Percentiles rank a stretch among this genome's conserved stretches.
phyloP scores from a whole-genome alignment of 2,329 filamentous ascomycete species.

The Conoideocrella luteorostrata region DNA sequence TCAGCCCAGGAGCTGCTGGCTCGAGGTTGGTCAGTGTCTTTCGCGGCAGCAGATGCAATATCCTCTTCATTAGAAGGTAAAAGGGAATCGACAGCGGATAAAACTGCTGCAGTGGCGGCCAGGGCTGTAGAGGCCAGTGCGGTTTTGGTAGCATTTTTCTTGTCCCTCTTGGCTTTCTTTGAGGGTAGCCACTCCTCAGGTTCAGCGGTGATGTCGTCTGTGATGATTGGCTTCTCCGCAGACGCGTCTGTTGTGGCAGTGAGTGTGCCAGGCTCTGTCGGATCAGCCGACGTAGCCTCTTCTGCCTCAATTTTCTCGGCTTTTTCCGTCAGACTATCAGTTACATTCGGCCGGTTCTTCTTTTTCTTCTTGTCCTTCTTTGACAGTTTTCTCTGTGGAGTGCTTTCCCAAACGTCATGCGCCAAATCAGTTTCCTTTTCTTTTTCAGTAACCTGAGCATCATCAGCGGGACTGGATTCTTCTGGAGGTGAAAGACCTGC shows the following conservation, averaged over 20 bases:
- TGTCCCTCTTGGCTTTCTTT: constrained; percentile 27
- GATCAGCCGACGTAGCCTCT: too few relatives aligned
- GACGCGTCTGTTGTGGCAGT: background rate
- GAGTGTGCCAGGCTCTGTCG: too few relatives aligned
- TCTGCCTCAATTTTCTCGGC: background rate
- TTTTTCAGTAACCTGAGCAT: background rate
- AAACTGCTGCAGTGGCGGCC: constrained; percentile 6
- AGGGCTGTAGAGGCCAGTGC: constrained; percentile 13
- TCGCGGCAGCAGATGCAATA: background rate
- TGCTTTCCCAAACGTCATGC: background rate
- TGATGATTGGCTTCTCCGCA: background rate
- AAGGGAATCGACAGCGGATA: background rate
- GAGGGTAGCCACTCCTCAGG: constrained; percentile 9
- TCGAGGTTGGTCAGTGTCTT: background rate
- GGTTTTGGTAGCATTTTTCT: constrained; percentile 29
- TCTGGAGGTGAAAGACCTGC: background rate
- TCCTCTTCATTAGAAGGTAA: constrained; percentile 2
- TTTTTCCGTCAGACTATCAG: background rate
- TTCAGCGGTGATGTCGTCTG: constrained; percentile 7
- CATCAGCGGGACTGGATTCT: background rate
- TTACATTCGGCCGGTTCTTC: background rate
- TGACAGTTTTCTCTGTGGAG: constrained; percentile 13
- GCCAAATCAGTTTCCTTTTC: background rate
- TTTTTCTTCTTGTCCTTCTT: constrained; percentile 24
- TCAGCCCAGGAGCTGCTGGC: constrained; percentile 12